Conservation (phyloP, 2,329 filamentous ascomycete genomes). For the Pyricularia sp. region DNA sequence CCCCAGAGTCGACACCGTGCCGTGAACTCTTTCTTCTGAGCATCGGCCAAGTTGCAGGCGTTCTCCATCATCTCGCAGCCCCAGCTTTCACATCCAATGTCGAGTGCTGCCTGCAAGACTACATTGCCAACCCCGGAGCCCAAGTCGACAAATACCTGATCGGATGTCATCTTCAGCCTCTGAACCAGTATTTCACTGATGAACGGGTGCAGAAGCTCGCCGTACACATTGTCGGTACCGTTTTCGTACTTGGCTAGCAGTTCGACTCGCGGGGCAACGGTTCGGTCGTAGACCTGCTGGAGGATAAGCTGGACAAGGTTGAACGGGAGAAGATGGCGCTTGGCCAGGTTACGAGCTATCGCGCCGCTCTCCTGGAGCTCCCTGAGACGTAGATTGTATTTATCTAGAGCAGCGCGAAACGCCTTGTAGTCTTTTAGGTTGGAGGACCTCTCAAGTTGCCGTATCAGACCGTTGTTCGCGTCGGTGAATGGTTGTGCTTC, state of each 20-base stretch:
- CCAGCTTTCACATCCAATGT: conserved; percentile 90
- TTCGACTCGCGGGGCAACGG: conserved; percentile 82
- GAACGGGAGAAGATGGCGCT: conserved; percentile 58
- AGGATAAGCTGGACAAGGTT: conserved; percentile 73
- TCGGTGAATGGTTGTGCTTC: conserved; percentile 61
- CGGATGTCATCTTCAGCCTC: conserved; percentile 67
- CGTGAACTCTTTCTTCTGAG: conserved; percentile 73
- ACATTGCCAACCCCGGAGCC: conserved; percentile 96
- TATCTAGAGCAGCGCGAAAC: conserved; percentile 62
- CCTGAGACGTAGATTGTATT: conserved; percentile 67
- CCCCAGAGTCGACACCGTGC: conserved; percentile 88
- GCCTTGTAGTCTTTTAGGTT: conserved; percentile 53
- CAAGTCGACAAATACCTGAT: conserved; percentile 85
- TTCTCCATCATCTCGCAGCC: conserved; percentile 96
- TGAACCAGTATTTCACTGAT: conserved; percentile 71
- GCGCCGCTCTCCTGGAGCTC: conserved; percentile 59
- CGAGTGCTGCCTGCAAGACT: conserved; percentile 83
- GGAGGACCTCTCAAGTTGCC: conserved; percentile 66
- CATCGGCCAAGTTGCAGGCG: conserved; percentile 70
- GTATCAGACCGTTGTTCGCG: conserved; percentile 63
- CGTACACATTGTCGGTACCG: conserved; percentile 89
- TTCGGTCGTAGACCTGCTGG: conserved; percentile 82
- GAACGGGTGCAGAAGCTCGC: conserved; percentile 81
- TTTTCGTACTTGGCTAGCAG: conserved; percentile 77
- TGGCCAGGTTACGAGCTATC: conserved; percentile 62